Conservation (phyloP, 2,329 filamentous ascomycete species). For the Alternaria novae-zelandiae region DNA sequence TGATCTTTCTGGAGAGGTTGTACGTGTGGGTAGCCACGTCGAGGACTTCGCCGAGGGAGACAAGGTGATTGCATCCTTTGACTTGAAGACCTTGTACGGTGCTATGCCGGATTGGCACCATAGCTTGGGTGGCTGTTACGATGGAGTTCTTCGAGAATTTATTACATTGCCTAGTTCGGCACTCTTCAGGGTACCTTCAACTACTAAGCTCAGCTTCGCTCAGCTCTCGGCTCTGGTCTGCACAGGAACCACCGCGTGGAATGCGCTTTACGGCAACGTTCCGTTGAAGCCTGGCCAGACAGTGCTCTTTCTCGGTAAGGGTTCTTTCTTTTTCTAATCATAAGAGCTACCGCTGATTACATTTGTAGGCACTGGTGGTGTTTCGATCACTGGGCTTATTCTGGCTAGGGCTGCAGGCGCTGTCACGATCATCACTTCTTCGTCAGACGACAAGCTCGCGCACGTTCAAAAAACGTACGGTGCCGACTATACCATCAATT, state of each 20-base stretch:
- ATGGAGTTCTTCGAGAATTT: slow-evolving; percentile 21
- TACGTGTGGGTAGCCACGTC: slow-evolving; percentile 11
- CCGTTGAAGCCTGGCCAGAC: slow-evolving; percentile 13
- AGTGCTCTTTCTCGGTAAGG: slow-evolving; percentile 21
- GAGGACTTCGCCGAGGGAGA: slow-evolving; percentile 17
- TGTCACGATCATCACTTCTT: slow-evolving; percentile 57
- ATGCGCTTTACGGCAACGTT: slow-evolving; percentile 17
- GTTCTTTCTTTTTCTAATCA: neutral
- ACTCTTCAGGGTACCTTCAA: slow-evolving; percentile 14
- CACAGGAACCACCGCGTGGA: slow-evolving; percentile 26
- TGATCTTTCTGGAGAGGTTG: slow-evolving; percentile 17
- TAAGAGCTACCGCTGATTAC: neutral
- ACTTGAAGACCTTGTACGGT: slow-evolving; percentile 8
- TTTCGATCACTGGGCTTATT: slow-evolving; percentile 36
- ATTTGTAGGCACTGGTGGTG: slow-evolving; percentile 48
- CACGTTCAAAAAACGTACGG: slow-evolving; percentile 47
- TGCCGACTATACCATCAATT: slow-evolving; percentile 58
- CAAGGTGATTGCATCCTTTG: slow-evolving; percentile 16
- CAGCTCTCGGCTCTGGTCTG: slow-evolving; percentile 15
- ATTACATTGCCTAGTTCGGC: slow-evolving; percentile 7
- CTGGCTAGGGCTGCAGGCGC: slow-evolving; percentile 51
- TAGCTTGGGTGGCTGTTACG: neutral
- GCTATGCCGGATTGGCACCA: neutral
- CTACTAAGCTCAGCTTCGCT: slow-evolving; percentile 2
- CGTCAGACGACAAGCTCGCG: slow-evolving; percentile 59